phyloP scores from a whole-genome alignment of 257 asterid species.

The Verbena officinalis region DNA sequence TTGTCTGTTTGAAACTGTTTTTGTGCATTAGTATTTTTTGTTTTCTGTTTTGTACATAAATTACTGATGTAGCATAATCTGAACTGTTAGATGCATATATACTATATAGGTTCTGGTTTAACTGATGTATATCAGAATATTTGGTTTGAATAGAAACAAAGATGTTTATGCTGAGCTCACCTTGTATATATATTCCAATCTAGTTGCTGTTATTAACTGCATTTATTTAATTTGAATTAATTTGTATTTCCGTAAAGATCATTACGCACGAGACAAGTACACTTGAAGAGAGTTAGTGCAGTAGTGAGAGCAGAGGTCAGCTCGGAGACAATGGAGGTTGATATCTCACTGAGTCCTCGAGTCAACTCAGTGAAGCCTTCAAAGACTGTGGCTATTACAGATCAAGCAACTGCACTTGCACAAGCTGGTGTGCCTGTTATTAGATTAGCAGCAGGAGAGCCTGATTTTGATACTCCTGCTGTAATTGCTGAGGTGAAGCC shows the following conservation, averaged over 20 bases:
- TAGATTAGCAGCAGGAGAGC: conserved; percentile 94
- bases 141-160: neutral
- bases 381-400: conserved; percentile 88
- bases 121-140: neutral
- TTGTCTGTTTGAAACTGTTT: neutral
- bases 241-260: conserved; percentile 41
- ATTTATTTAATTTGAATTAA: conserved; percentile 6
- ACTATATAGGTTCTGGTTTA: no score
- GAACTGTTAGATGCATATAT: neutral
- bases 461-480: conserved; percentile 95
- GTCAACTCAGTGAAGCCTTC: conserved; percentile 94
- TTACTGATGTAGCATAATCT: neutral
- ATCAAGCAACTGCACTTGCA: conserved; percentile 90
- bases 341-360: conserved; percentile 76
- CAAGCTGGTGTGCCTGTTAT: conserved; percentile 97
- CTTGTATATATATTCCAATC: neutral
- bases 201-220: neutral
- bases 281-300: conserved; percentile 36
- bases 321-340: conserved; percentile 56
- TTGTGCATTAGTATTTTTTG: neutral
- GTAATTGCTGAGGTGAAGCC: conserved; percentile 65
- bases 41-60: no score
- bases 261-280: conserved; percentile 28
- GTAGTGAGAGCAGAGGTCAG: conserved; percentile 45
- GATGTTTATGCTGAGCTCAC: neutral